These are phyloP conservation scores for Pythium folliculosum DNA, from an alignment of 352 stramenopile genomes.

Conservation along the genomic window DNA sequence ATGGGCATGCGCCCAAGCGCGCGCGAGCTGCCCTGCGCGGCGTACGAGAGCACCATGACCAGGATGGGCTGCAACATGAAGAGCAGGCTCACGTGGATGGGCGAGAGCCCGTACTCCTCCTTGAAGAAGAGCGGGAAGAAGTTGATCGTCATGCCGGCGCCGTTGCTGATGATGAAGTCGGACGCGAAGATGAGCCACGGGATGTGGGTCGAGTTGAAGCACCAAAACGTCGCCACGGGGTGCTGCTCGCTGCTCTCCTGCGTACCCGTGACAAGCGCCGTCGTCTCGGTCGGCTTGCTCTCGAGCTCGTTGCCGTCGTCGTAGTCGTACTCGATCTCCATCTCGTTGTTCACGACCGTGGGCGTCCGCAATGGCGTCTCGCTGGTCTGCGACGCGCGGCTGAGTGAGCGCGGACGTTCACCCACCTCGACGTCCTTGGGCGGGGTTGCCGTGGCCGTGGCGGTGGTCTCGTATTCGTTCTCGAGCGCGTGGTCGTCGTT, in stretches of 20 bases:
- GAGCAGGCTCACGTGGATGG: conserved; percentile 55
- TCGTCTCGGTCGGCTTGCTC: conserved; percentile 36
- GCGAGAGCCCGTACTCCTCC: conserved; percentile 51
- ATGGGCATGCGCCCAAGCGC: conserved; percentile 58
- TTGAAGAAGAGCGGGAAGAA: conserved; percentile 74
- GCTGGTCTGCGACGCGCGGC: conserved; percentile 31
- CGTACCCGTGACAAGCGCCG: conserved; percentile 23
- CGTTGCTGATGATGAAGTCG: conserved; percentile 75
- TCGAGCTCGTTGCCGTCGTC: conserved; percentile 36
- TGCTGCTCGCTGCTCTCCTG: background rate
- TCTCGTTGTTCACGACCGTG: conserved; percentile 53
- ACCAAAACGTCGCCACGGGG: conserved; percentile 18
- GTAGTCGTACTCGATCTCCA: conserved; percentile 76
- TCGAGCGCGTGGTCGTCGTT: conserved; percentile 54
- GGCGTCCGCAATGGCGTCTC: conserved; percentile 53
- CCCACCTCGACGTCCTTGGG: conserved; percentile 5
- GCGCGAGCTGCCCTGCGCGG: conserved; percentile 35
- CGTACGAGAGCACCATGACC: conserved; percentile 47
- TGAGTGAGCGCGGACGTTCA: conserved; percentile 1
- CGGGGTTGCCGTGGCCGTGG: conserved; percentile 33
- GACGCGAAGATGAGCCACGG: conserved; percentile 62
- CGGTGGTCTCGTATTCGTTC: conserved; percentile 10
- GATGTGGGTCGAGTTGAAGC: conserved; percentile 45
- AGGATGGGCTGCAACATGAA: conserved; percentile 57
- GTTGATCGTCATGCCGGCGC: conserved; percentile 52